Percentiles rank a stretch among this genome's conserved stretches.
Evolutionary conservation across 1,139 yeast species (phyloP).

Genomic region (Chernovozyma sophiae-reginae): DNA sequence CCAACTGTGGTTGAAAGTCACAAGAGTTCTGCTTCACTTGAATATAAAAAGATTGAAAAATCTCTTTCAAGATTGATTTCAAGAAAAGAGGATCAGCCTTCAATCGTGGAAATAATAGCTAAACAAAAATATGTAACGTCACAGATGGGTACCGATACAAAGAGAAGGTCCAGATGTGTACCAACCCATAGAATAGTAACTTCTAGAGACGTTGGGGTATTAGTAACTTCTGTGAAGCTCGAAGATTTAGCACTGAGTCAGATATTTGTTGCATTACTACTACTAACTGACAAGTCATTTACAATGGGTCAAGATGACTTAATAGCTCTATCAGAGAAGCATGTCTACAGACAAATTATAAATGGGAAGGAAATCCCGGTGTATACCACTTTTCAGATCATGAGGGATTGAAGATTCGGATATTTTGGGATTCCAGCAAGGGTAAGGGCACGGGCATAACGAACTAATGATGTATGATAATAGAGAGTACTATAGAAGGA

Average conservation of each 20-base stretch:
- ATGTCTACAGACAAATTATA: neutral
- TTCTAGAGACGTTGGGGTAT: conserved; percentile 16
- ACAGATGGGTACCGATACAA: neutral
- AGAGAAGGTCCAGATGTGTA: conserved; percentile 6
- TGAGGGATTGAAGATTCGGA: neutral
- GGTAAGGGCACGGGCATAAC: no score
- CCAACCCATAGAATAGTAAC: conserved; percentile 17
- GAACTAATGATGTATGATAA: no score
- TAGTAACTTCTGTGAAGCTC: conserved; percentile 16
- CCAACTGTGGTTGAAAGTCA: no score
- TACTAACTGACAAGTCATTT: conserved; percentile 17
- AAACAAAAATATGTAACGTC: neutral
- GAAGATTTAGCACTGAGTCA: conserved; percentile 4
- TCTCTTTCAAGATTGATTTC: conserved; percentile 2
- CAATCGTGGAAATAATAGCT: neutral
- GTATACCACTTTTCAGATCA: neutral
- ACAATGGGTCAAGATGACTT: conserved; percentile 5
- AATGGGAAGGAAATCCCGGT: neutral
- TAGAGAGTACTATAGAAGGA: no score
- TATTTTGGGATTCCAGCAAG: no score
- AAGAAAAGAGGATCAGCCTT: neutral
- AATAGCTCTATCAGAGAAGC: conserved; percentile 2
- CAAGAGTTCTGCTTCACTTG: neutral
- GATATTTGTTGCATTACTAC: conserved; percentile 11
- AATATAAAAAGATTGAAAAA: neutral